Conservation (phyloP, 208 protist genomes). For the Lotmaria passim region DNA sequence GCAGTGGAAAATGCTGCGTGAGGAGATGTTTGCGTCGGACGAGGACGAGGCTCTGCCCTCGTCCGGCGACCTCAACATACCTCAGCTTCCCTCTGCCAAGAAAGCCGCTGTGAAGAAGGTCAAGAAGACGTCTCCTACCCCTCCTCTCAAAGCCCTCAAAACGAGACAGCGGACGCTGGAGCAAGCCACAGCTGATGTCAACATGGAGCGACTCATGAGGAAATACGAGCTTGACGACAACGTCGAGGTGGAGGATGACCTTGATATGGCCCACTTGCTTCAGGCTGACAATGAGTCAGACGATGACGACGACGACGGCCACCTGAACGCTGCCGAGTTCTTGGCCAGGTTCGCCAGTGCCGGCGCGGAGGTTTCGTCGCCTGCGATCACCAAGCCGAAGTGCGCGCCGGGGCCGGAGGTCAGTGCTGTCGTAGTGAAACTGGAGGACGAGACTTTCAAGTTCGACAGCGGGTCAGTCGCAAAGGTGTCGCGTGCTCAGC, state of each 20-base stretch:
- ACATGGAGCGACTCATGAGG: conserved; percentile 71
- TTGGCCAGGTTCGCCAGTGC: conserved; percentile 31
- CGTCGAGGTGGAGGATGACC: conserved; percentile 38
- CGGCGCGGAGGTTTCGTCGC: conserved; percentile 4
- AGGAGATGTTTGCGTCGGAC: conserved; percentile 55
- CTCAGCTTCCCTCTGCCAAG: conserved; percentile 44
- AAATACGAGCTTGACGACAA: conserved; percentile 53
- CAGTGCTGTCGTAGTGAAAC: conserved; percentile 27
- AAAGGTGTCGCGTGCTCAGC: conserved; percentile 8
- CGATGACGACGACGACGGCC: conserved; percentile 39
- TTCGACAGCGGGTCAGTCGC: conserved; percentile 19
- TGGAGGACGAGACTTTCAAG: conserved; percentile 38
- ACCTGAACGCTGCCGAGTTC: conserved; percentile 45
- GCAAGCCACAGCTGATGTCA: conserved; percentile 60
- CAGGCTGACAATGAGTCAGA: conserved; percentile 31
- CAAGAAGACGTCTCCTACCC: conserved; percentile 2
- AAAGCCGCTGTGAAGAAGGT: conserved; percentile 17
- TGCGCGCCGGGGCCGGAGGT: not conserved
- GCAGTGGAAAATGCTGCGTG: conserved; percentile 61
- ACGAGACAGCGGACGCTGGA: conserved; percentile 74
- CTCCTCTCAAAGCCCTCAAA: conserved; percentile 32
- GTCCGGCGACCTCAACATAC: conserved; percentile 36
- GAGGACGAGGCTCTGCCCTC: conserved; percentile 42
- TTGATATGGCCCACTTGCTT: conserved; percentile 60
- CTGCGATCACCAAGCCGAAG: conserved; percentile 6